phyloP scores from a whole-genome alignment of 129 eudicot species.

The Saussurea involucrata region DNA sequence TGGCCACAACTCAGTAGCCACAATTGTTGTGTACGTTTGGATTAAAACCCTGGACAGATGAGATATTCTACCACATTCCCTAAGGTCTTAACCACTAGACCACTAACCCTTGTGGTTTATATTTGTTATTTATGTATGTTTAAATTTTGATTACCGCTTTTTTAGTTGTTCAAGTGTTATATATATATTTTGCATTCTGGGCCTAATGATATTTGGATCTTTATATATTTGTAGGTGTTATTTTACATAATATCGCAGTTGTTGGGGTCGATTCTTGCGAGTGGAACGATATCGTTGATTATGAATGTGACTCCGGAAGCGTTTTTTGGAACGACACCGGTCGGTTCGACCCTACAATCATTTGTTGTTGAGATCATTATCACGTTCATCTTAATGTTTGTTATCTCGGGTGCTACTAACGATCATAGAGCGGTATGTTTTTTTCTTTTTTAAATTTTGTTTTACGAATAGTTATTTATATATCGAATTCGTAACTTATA shows the following conservation, averaged over 20 bases:
- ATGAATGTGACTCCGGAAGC: slow-evolving; percentile 41
- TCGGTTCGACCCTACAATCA: slow-evolving; percentile 53
- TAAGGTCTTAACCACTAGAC: too few relatives aligned
- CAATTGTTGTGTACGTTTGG: too few relatives aligned
- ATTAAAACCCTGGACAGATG: too few relatives aligned
- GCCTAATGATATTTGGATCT: not conserved
- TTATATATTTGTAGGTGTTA: slow-evolving; percentile 38
- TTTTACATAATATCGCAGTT: slow-evolving; percentile 52
- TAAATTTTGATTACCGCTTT: not conserved
- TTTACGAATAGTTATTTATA: not conserved
- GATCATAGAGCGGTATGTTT: slow-evolving; percentile 67
- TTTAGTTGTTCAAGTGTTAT: not conserved
- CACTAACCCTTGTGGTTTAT: too few relatives aligned
- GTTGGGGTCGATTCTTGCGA: slow-evolving; percentile 63
- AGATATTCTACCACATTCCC: too few relatives aligned
- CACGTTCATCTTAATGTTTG: slow-evolving; percentile 76
- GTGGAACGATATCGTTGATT: slow-evolving; percentile 42
- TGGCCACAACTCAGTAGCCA: too few relatives aligned
- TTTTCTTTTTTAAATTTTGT: not conserved
- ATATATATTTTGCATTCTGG: not conserved
- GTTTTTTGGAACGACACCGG: slow-evolving; percentile 66
- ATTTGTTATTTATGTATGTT: not conserved
- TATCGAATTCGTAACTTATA: not conserved
- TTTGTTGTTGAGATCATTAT: slow-evolving; percentile 62
- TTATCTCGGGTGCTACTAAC: slow-evolving; percentile 57